Conservation (phyloP, 2,329 filamentous ascomycete genomes). For the Chrysoporthe austroafricana region DNA sequence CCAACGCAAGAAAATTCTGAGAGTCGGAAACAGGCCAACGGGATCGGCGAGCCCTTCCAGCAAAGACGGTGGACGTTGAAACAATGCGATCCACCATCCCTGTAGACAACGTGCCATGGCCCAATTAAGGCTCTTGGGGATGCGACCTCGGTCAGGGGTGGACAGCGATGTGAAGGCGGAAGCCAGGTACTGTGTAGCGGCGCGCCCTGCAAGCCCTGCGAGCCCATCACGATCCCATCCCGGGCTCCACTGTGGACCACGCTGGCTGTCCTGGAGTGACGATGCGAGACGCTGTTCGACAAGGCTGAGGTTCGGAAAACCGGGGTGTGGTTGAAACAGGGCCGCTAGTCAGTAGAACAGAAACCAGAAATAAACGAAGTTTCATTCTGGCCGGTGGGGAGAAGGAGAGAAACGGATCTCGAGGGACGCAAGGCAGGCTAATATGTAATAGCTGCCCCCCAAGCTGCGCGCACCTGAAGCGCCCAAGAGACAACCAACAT, state of each 20-base stretch:
- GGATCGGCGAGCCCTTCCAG: not conserved
- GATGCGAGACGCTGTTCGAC: slow-evolving; percentile 1
- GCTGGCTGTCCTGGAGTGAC: not conserved
- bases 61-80: not conserved
- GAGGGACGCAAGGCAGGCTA: not conserved
- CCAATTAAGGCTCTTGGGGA: slow-evolving; percentile 5
- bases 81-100: slow-evolving; percentile 3
- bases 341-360: not conserved
- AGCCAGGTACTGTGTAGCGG: too few relatives aligned
- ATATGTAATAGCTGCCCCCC: not conserved
- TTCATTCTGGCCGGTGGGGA: not conserved
- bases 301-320: slow-evolving; percentile 9
- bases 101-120: slow-evolving; percentile 2
- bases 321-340: not conserved
- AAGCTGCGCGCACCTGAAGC: not conserved
- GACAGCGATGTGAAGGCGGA: not conserved
- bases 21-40: not conserved
- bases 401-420: not conserved
- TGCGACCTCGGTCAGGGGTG: slow-evolving; percentile 9
- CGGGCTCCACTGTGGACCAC: not conserved
- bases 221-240: not conserved
- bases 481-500: not conserved
- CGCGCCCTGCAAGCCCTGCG: not conserved
- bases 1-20: not conserved
- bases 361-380: not conserved